Conservation (phyloP, 1,284 basidiomycete species). For the Amylostereum chailletii region DNA sequence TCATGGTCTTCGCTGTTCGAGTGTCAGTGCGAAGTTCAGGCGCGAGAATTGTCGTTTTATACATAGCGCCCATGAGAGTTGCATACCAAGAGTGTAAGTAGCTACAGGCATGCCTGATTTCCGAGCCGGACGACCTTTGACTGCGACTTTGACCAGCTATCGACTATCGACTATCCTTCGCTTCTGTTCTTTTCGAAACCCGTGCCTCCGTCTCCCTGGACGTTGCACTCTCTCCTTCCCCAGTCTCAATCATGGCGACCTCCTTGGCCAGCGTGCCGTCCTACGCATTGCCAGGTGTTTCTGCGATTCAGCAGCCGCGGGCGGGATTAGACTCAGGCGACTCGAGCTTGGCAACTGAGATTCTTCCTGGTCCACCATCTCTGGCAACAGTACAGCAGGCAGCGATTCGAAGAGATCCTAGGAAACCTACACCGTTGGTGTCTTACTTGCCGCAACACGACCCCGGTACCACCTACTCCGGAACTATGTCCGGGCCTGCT, state of each 20-base stretch:
- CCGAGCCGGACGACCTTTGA: no score
- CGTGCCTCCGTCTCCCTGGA: no score
- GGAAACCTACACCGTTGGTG: slow-evolving; percentile 52
- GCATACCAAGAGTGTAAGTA: no score
- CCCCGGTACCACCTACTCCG: slow-evolving; percentile 76
- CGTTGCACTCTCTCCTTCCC: slow-evolving; percentile 1
- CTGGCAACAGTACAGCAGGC: slow-evolving; percentile 58
- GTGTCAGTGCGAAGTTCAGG: no score
- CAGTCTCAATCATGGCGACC: slow-evolving; percentile 20
- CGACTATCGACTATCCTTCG: no score
- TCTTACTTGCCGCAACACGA: slow-evolving; percentile 74
- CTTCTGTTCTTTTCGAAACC: no score
- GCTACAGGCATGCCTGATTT: no score
- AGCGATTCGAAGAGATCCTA: slow-evolving; percentile 63
- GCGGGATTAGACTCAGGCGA: slow-evolving; percentile 53
- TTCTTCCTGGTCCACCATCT: slow-evolving; percentile 74
- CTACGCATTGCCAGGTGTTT: slow-evolving; percentile 58
- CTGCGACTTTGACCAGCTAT: no score
- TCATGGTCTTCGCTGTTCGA: no score
- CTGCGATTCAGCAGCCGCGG: slow-evolving; percentile 64
- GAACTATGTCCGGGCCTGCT: slow-evolving; percentile 36
- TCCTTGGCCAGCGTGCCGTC: slow-evolving; percentile 59
- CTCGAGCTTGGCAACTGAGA: slow-evolving; percentile 69
- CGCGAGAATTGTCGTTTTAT: no score
- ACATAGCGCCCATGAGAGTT: no score